Evolutionary conservation across 1,139 yeast species (phyloP), one percentile per base, ranked within the genome.

Genomic region (Diutina catenulata): DNA sequence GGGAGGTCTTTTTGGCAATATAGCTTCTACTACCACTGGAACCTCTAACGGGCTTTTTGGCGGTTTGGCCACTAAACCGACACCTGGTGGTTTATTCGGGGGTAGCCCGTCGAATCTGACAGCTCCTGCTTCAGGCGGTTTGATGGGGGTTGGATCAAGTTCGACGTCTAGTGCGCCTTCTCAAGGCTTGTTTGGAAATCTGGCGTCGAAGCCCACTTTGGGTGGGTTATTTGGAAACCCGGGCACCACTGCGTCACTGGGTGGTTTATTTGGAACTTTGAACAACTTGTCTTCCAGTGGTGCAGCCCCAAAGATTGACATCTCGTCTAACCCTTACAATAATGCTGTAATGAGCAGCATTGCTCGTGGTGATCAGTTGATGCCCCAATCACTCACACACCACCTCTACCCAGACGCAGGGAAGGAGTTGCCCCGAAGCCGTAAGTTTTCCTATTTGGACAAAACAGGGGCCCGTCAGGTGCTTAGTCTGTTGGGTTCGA

Each of bases 381-480:
- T 18, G 36, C 32, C 24, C 13, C 37, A 19, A n/a, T 38, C 18
- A 26, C 33, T 28, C 25, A 39, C 35, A 2, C 35, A 31, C 20
- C 14, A 31, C 35, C 23, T 31, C 11, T 13, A 20, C 25, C 14
- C n/a, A 8, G 28, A 16, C 4, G 13, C 7, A 11, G n/a, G 13
- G 4, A 31, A 21, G 11, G 24, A 20, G 7, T 14, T 26, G n/a
- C 35, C 35, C 24, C 20, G 14, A 16, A 19, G 13, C n/a, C 24
- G 35, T n/a, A 31, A 31, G 18, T 31, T 13, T 20, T 22, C 42
- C 20, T 47, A 58, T 35, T 63, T 64, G 1, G 60, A 59, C 42
- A 53, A 51, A 36, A 52, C 51, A 25, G 52, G 19, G 5, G 3
- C 10, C n/a, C 18, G 13, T 7, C 15, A 19, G 16, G n/a, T 26